Base-by-base conservation (phyloP, 352 stramenopile species). In the Plasmopara viticola region DNA sequence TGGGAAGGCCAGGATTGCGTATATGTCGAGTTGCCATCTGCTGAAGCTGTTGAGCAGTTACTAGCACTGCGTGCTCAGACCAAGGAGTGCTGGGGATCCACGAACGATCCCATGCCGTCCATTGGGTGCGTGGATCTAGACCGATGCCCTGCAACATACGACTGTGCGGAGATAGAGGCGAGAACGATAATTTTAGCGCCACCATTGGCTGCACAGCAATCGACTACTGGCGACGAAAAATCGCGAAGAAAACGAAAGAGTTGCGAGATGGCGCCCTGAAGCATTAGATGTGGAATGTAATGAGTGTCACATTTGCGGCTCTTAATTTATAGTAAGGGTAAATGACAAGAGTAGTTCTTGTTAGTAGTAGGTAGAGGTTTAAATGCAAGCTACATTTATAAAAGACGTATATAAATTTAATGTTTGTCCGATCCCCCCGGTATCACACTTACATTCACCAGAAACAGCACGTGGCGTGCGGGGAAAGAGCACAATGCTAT, bases 61-160 rank as follows among this genome's bases (percentile, higher is more conserved):
- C 34, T 86, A 8, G 31, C 54, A 40, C 33, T 81, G 39, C 70
- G 68, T 9, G 53, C 48, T 1, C 56, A 62, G 44, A 69, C 65
- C 9, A 45, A 45, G 38, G 61, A 72, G 38, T 70, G 58, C 42
- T 62, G 58, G 41, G 75, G 68, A n/a, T 68, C 56, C 9, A 28
- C 60, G 7, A 70, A 62, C 29, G 68, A 86, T 48, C 72, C 75
- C 25, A 81, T 86, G 70, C 68, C 75, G 38, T 84, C 70, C 17
- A 80, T 86, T 42, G 73, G 72, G 5, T 84, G 72, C 41, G 71
- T 84, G 18, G 75, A 86, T 44, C 50, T 86, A 31, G 74, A 78
- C 18, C 60, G 60, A 29, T 84, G 73, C 15, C 44, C 63, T 35
- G 54, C 47, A 49, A 40, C 51, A 18, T 57, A 58, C 43, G 39